phyloP scores from a whole-genome alignment of 768 basidiomycete species.

The Trametes sanguinea region DNA sequence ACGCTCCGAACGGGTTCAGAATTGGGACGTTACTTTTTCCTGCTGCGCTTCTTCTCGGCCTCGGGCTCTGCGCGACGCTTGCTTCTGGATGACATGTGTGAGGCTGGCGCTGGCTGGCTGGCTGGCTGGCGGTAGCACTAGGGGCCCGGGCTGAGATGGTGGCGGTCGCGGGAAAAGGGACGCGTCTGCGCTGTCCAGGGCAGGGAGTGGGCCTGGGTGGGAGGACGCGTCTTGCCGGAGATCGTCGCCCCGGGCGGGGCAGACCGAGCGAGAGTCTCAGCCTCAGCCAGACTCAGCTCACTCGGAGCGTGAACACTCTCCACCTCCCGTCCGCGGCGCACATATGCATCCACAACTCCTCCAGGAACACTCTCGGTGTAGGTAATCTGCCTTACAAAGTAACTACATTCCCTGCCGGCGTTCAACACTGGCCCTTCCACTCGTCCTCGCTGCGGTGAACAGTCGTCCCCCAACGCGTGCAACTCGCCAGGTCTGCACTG shows the following conservation, averaged over 20 bases:
- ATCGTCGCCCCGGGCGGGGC: slow-evolving; percentile 6
- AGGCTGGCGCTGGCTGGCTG: neutral
- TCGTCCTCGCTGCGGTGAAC: too few species aligned
- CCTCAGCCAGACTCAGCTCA: too few species aligned
- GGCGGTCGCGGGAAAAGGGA: slow-evolving; percentile 7
- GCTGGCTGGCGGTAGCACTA: neutral
- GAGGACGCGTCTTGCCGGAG: slow-evolving; percentile 1
- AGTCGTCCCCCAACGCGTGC: too few species aligned
- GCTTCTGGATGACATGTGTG: slow-evolving; percentile 29
- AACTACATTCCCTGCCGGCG: neutral
- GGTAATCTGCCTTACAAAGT: slow-evolving; percentile 1
- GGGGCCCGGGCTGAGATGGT: neutral
- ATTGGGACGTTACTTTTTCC: slow-evolving; percentile 35
- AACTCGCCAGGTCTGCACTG: too few species aligned
- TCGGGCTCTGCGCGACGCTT: slow-evolving; percentile 38
- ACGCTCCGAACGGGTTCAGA: neutral
- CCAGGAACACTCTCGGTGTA: slow-evolving; percentile 2
- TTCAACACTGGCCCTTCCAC: too few species aligned
- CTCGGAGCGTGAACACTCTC: too few species aligned
- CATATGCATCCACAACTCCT: slow-evolving; percentile 9
- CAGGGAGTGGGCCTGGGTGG: neutral
- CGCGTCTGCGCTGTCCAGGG: too few species aligned
- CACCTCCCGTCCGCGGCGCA: too few species aligned
- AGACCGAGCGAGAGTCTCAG: neutral
- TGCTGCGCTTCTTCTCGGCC: slow-evolving; percentile 32